phyloP scores from a whole-genome alignment of 495 filamentous ascomycete genomes.

The Aspergillus sparsus region DNA sequence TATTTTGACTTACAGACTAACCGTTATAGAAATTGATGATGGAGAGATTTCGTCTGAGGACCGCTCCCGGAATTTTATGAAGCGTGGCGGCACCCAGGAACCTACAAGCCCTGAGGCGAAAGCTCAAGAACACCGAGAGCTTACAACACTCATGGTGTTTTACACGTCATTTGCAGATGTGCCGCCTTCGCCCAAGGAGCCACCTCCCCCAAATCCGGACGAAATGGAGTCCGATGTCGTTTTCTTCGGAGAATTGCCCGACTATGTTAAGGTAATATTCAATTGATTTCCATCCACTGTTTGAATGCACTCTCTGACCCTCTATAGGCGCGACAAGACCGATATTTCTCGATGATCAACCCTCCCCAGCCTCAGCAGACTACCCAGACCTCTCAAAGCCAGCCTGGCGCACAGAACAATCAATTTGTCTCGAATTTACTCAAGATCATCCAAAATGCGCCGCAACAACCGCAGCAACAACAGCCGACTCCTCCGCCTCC shows the following conservation, averaged over 20 bases:
- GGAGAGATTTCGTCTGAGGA: slow-evolving; percentile 52
- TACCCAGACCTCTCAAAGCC: slow-evolving; percentile 7
- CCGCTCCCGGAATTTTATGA: slow-evolving; percentile 57
- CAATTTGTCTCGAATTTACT: slow-evolving; percentile 50
- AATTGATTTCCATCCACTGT: background rate
- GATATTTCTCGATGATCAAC: slow-evolving; percentile 44
- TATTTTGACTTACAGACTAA: slow-evolving; percentile 26
- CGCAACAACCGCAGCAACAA: slow-evolving; percentile 31
- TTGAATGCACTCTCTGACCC: slow-evolving; percentile 12
- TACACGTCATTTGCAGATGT: slow-evolving; percentile 75
- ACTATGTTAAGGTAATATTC: slow-evolving; percentile 46
- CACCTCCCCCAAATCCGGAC: slow-evolving; percentile 47
- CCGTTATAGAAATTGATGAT: slow-evolving; percentile 54
- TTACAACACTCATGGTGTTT: slow-evolving; percentile 78
- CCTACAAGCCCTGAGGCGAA: slow-evolving; percentile 66
- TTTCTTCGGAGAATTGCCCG: slow-evolving; percentile 52
- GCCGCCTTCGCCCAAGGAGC: slow-evolving; percentile 75
- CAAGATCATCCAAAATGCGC: slow-evolving; percentile 45
- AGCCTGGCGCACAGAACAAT: slow-evolving; percentile 30
- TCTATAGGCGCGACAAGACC: slow-evolving; percentile 46
- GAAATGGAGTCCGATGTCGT: slow-evolving; percentile 37
- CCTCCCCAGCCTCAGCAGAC: slow-evolving; percentile 34
- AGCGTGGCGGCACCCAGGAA: slow-evolving; percentile 60
- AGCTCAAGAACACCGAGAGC: slow-evolving; percentile 70
- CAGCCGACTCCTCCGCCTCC: slow-evolving; percentile 33